Percentiles rank a stretch among this genome's conserved stretches.
These are phyloP conservation scores for Phaeosphaeria sp. DNA, from an alignment of 2,329 filamentous ascomycete genomes.

Conservation along the genomic window DNA sequence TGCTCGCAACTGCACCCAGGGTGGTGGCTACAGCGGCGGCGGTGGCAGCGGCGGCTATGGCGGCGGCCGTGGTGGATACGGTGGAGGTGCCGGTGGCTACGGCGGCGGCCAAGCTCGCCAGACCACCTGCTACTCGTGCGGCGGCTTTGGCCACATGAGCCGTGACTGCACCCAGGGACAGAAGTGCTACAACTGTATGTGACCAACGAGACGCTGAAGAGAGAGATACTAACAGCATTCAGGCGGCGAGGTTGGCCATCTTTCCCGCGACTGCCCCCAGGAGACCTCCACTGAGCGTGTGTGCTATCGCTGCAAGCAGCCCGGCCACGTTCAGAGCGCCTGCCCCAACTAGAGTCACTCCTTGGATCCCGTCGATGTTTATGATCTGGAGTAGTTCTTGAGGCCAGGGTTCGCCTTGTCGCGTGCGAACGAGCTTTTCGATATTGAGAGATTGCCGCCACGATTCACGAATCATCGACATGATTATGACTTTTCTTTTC, in stretches of 20 bases:
- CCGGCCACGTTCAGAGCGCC: constrained; percentile 89
- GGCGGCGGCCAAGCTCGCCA: constrained; percentile 49
- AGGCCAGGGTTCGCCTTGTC: constrained; percentile 28
- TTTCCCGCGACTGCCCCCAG: constrained; percentile 94
- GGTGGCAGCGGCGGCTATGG: constrained; percentile 53
- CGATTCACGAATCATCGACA: constrained; percentile 42
- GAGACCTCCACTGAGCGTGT: constrained; percentile 91
- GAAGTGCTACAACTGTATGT: constrained; percentile 98
- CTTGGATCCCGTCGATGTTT: constrained; percentile 34
- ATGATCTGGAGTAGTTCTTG: constrained; percentile 38
- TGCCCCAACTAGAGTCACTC: constrained; percentile 76
- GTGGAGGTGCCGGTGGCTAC: constrained; percentile 55
- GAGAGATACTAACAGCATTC: constrained; percentile 29
- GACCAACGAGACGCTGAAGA: neutral
- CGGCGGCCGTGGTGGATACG: constrained; percentile 53
- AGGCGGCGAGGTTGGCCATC: constrained; percentile 87
- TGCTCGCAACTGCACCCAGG: constrained; percentile 84
- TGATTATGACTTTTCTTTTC: constrained; percentile 46
- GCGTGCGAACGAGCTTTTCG: constrained; percentile 29
- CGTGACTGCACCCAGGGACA: constrained; percentile 98
- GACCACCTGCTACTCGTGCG: constrained; percentile 93
- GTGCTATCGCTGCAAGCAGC: constrained; percentile 94
- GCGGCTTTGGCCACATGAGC: constrained; percentile 95
- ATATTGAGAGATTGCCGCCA: constrained; percentile 35
- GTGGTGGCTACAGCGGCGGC: constrained; percentile 50